These are phyloP conservation scores for Eremomyces bilateralis DNA, from an alignment of 495 filamentous ascomycete genomes.

Conservation along the genomic window DNA sequence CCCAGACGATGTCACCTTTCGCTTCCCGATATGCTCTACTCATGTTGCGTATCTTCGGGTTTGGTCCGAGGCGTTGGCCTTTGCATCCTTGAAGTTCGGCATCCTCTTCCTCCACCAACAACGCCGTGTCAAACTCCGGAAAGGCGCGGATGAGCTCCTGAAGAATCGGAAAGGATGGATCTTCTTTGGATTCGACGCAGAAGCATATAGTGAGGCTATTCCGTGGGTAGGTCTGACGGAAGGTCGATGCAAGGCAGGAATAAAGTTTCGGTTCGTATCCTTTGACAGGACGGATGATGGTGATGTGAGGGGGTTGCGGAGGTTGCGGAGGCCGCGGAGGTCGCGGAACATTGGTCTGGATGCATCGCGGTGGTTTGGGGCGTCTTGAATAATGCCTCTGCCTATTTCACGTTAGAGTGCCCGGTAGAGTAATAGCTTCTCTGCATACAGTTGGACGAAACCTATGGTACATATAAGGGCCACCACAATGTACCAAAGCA, in stretches of 20 bases:
- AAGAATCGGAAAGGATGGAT: constrained; percentile 60
- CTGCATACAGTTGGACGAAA: not conserved
- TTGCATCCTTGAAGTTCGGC: constrained; percentile 24
- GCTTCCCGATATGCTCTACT: constrained; percentile 89
- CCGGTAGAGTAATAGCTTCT: not conserved
- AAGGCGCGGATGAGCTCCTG: constrained; percentile 49
- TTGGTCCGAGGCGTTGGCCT: constrained; percentile 55
- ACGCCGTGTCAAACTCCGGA: constrained; percentile 43
- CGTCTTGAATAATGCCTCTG: not conserved
- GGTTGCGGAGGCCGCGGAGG: constrained; percentile 16
- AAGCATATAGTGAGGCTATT: constrained; percentile 62
- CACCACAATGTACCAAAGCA: not conserved
- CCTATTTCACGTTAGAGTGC: not conserved
- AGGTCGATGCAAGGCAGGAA: constrained; percentile 80
- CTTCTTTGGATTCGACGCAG: constrained; percentile 55
- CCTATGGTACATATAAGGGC: not conserved
- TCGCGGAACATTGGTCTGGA: constrained; percentile 10
- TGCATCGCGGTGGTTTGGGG: not conserved
- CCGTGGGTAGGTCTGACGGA: constrained; percentile 59
- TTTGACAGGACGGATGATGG: constrained; percentile 81
- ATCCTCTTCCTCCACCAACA: constrained; percentile 81
- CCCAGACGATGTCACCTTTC: constrained; percentile 80
- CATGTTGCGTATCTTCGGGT: constrained; percentile 96
- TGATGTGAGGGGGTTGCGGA: constrained; percentile 49
- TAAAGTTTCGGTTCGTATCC: constrained; percentile 79